Percentiles rank a stretch among this genome's conserved stretches.
Evolutionary conservation across 2,329 filamentous ascomycete genomes (phyloP).

Genomic region (Neurospora sp.): DNA sequence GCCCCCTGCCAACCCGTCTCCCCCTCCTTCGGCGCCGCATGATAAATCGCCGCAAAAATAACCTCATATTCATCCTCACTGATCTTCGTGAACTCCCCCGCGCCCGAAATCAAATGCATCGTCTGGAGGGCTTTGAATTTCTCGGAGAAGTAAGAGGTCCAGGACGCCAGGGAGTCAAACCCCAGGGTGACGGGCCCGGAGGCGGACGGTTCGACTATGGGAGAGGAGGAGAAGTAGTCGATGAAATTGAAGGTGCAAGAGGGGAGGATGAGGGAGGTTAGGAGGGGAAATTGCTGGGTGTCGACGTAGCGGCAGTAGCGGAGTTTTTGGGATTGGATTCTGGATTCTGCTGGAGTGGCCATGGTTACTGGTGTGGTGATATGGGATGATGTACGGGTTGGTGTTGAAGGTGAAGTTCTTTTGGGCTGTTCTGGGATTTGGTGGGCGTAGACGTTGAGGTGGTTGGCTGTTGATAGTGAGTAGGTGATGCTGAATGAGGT

Average conservation of each 20-base stretch:
- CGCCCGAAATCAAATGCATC: not conserved
- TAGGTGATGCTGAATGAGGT: not conserved
- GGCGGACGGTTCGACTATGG: not conserved
- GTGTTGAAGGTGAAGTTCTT: not conserved
- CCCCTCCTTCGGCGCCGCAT: not conserved
- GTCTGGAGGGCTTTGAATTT: not conserved
- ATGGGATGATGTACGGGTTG: not conserved
- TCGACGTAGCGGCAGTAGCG: not conserved
- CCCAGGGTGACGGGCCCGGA: not conserved
- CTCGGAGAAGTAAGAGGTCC: not conserved
- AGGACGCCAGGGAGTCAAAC: not conserved
- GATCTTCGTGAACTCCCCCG: not conserved
- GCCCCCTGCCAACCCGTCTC: not conserved
- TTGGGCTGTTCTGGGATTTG: not conserved
- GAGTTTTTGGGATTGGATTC: not conserved
- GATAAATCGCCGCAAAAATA: not conserved
- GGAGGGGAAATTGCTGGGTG: not conserved
- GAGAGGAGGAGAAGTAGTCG: not conserved
- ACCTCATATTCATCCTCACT: not conserved
- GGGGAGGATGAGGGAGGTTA: not conserved
- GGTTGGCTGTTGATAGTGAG: not conserved
- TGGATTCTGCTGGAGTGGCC: not conserved
- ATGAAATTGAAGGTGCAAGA: not conserved
- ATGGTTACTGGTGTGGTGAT: not conserved
- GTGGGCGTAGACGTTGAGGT: not conserved